Percentiles rank a stretch among this genome's conserved stretches.
phyloP scores from a whole-genome alignment of 179 eudicot species.

The Drosera spatulata region DNA sequence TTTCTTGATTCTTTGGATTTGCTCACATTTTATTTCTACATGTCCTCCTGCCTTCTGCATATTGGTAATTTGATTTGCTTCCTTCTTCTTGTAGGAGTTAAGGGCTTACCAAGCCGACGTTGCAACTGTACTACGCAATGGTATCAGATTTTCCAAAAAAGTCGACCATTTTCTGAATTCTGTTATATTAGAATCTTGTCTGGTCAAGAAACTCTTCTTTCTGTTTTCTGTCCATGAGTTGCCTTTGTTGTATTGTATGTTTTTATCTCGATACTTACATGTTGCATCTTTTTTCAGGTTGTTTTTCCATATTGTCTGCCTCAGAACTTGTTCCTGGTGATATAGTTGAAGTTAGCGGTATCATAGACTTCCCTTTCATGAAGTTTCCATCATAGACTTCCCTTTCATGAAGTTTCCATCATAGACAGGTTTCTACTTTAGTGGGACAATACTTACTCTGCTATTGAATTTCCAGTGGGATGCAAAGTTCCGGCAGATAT shows the following conservation, averaged over 20 bases:
- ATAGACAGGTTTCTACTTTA: constrained; percentile 1
- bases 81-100: constrained; percentile 51
- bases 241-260: background rate
- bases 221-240: background rate
- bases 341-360: constrained; percentile 96
- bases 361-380: constrained; percentile 9
- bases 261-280: constrained; percentile 1
- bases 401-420: background rate
- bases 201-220: background rate
- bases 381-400: constrained; percentile 9
- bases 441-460: constrained; percentile 2
- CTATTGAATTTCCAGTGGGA: constrained; percentile 46
- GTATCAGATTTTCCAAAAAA: constrained; percentile 20
- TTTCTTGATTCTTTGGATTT: too few species aligned
- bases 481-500: constrained; percentile 98
- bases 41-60: background rate
- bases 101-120: constrained; percentile 99
- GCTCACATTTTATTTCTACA: too few species aligned
- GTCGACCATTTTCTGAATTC: background rate
- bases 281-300: constrained; percentile 36
- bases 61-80: background rate
- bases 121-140: constrained; percentile 91
- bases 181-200: background rate
- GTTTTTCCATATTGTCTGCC: constrained; percentile 92
- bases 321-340: constrained; percentile 96